Evolutionary conservation across 805 yeast species (phyloP), one percentile per base, ranked within the genome.

Genomic region (Cyberlindnera samutprakarnensis): DNA sequence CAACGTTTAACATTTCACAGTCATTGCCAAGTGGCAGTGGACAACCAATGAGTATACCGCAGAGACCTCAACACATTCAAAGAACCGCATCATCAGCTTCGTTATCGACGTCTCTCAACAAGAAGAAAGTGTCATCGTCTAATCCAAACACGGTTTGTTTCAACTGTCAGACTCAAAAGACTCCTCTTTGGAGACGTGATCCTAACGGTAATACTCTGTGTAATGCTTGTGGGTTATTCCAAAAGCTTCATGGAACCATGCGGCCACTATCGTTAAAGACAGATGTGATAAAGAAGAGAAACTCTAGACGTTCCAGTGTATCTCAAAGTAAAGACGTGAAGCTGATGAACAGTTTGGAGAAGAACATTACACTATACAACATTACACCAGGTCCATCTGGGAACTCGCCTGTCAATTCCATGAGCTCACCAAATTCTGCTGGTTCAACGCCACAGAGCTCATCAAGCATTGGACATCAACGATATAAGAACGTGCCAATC

Each of bases 181-280:
- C 97, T 0, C 97, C 97, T 3, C 56, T 90, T 18, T 90, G 97
- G 97, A 66, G 97, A 46, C 68, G 96, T 33, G 86, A 86, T 49
- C 82, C 94, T 0, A 78, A 76, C 37, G 96, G 96, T 2, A 78
- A 83, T 48, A 92, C 96, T 0, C 61, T 90, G 39, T 88, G 97
- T 58, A 88, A 88, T 56, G 97, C 97, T 0, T 88, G 97, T 61
- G 97, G 97, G 0, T 63, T 90, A 42, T 88, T 88, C 49, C 67
- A 82, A 46, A 90, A 90, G 55, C 64, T 88, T 14, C 96, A 90
- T 50, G 97, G 96, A 7, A 90, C 85, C 4, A 92, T 83, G 38
- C 64, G 97, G 35, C 97, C 97, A 1, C 64, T 88, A 31, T 78
- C 92, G 14, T 65, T 87, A 47, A 87, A 88, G 52, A 85, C 96